phyloP scores from a whole-genome alignment of 2,329 filamentous ascomycete genomes.

The Pyrenophora seminiperda region DNA sequence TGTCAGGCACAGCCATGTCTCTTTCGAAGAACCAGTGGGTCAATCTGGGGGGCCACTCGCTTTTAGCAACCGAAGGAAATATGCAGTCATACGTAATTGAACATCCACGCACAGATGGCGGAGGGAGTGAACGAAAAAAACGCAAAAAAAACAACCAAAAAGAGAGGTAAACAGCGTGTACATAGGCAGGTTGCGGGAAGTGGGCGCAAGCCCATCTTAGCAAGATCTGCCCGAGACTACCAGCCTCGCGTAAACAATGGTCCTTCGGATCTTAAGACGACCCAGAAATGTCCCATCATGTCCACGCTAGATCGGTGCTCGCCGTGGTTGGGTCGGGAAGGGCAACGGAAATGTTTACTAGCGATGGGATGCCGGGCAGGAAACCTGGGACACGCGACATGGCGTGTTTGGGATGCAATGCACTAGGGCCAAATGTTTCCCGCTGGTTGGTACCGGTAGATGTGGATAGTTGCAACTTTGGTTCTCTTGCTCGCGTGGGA shows the following conservation, averaged over 20 bases:
- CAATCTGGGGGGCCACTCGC: slow-evolving; percentile 7
- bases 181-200: not conserved
- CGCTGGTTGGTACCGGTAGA: not conserved
- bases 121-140: not conserved
- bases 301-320: slow-evolving; percentile 3
- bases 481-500: not conserved
- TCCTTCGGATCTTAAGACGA: slow-evolving; percentile 6
- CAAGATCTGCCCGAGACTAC: slow-evolving; percentile 5
- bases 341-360: not conserved
- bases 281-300: no score
- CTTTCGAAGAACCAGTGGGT: no score
- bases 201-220: not conserved
- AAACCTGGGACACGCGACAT: slow-evolving; percentile 2
- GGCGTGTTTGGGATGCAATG: slow-evolving; percentile 5
- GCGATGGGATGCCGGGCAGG: slow-evolving; percentile 6
- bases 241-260: not conserved
- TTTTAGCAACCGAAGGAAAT: not conserved
- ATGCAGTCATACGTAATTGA: slow-evolving; percentile 1
- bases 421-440: slow-evolving; percentile 1
- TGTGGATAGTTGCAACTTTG: not conserved
- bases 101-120: not conserved
- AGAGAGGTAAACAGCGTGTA: not conserved
- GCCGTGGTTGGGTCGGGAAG: not conserved
- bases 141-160: not conserved
- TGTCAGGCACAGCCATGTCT: slow-evolving; percentile 25